Percentiles rank a stretch among this genome's conserved stretches.
Conservation (phyloP, 1,139 yeast genomes). For the Nakaseomyces delphensis region DNA sequence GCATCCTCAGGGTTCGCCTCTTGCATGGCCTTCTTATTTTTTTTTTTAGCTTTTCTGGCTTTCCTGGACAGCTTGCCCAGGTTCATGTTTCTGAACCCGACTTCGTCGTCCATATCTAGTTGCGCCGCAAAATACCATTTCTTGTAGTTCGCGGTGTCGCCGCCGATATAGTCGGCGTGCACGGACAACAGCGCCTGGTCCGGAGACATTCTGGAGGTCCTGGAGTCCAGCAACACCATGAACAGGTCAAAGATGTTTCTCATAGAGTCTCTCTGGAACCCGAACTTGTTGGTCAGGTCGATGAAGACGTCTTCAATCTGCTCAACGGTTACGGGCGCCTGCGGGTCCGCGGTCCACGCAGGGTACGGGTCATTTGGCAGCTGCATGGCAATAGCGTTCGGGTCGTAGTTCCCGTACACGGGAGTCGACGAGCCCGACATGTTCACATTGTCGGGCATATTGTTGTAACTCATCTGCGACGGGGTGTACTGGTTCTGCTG, state of each 20-base stretch:
- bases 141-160: conserved; percentile 80
- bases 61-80: conserved; percentile 59
- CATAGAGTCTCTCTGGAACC: conserved; percentile 96
- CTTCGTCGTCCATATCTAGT: conserved; percentile 71
- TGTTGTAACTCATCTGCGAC: conserved; percentile 68
- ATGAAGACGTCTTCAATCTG: conserved; percentile 88
- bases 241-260: conserved; percentile 94
- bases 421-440: conserved; percentile 88
- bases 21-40: conserved; percentile 53
- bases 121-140: conserved; percentile 97
- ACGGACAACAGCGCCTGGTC: conserved; percentile 84
- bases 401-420: conserved; percentile 69
- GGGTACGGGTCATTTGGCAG: conserved; percentile 74
- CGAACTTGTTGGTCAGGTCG: conserved; percentile 83
- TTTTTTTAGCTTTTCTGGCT: conserved; percentile 47
- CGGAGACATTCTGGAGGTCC: conserved; percentile 95
- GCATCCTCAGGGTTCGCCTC: conserved; percentile 41
- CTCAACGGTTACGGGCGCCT: conserved; percentile 75
- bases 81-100: conserved; percentile 72
- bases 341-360: conserved; percentile 91
- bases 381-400: conserved; percentile 46
- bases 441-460: background rate
- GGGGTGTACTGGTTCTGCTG: conserved; percentile 45
- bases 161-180: conserved; percentile 97
- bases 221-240: conserved; percentile 87